Evolutionary conservation across 768 basidiomycete genomes (phyloP), one percentile per base, ranked within the genome.

Genomic region (Termitomyces sp.): DNA sequence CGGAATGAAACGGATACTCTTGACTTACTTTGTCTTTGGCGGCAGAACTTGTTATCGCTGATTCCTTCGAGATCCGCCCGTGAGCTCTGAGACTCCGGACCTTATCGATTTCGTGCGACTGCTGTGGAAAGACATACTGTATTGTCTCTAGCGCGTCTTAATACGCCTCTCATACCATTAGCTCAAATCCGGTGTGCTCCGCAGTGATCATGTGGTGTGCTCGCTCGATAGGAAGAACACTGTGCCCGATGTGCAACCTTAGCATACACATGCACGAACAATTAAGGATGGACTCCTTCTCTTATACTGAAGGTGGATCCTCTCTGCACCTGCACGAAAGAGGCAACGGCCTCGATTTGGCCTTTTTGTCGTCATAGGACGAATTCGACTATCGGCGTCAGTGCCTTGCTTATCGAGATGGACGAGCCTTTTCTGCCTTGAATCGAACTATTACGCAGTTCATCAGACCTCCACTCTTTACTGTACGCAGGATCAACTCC

Each of bases 31-130:
- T n/a, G 30, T 32, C 21, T 14, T 22, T 26, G 38, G 28, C 19
- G n/a, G 12, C 11, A 40, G 30, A 34, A 34, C 21, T 42, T 28
- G 40, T 51, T 30, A 40, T 41, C 26, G 24, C 38, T 46, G 22
- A 10, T 26, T 40, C 37, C 14, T 17, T n/a, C 24, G 43, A 55
- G 54, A 41, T 55, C 54, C 54, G 54, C 4, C 54, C 54, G 54
- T 34, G 37, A 41, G 34, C 7, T 7, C 49, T 37, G 34, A 49
- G 35, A 49, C 22, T 2, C 21, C 35, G 45, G 54, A 24, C 21
- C 54, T 42, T 48, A 34, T 42, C 40, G 21, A 21, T 26, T 43
- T 30, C 17, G 32, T 22, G 28, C 46, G 40, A 12, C 34, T 26
- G 32, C 22, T 37, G 3, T 46, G n/a, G 8, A 34, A 48, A 34